Evolutionary conservation across 306 rosid species (phyloP).

Genomic region (Dryas octopetala): DNA sequence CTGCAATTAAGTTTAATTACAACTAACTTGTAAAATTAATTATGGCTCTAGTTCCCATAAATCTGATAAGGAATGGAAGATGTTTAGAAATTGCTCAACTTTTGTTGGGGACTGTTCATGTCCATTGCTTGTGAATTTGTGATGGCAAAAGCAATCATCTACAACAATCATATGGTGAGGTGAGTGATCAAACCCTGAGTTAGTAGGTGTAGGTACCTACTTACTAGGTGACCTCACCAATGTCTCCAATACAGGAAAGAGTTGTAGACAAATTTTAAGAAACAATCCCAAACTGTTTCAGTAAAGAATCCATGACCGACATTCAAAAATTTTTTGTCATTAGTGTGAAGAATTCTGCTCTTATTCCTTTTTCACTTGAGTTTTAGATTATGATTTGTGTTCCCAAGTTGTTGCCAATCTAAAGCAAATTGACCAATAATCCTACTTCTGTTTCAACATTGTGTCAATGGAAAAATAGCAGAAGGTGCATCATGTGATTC

Average conservation of each 20-base stretch:
- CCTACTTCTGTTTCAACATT: too few species aligned
- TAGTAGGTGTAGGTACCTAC: not conserved
- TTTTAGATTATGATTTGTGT: too few species aligned
- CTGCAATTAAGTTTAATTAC: not conserved
- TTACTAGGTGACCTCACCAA: not conserved
- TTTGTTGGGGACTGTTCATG: not conserved
- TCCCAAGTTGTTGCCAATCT: too few species aligned
- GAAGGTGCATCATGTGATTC: not conserved
- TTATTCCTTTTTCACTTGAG: too few species aligned
- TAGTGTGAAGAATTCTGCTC: too few species aligned
- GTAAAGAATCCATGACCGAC: too few species aligned
- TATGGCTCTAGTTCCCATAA: constrained; percentile 11
- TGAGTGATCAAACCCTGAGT: not conserved
- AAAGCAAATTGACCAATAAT: too few species aligned
- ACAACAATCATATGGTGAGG: not conserved
- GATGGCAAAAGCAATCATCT: constrained; percentile 8
- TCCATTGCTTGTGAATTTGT: not conserved
- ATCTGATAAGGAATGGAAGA: constrained; percentile 29
- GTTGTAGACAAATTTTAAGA: not conserved
- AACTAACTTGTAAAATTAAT: constrained; percentile 7
- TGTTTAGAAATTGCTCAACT: constrained; percentile 34
- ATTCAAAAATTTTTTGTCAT: too few species aligned
- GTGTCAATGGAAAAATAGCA: not conserved
- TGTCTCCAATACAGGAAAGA: not conserved
- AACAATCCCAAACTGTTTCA: not conserved